A percentile compares a stretch with the other conserved stretches of the same genome.
phyloP scores from a whole-genome alignment of 441 rosid species.

The Erodium trifolium region DNA sequence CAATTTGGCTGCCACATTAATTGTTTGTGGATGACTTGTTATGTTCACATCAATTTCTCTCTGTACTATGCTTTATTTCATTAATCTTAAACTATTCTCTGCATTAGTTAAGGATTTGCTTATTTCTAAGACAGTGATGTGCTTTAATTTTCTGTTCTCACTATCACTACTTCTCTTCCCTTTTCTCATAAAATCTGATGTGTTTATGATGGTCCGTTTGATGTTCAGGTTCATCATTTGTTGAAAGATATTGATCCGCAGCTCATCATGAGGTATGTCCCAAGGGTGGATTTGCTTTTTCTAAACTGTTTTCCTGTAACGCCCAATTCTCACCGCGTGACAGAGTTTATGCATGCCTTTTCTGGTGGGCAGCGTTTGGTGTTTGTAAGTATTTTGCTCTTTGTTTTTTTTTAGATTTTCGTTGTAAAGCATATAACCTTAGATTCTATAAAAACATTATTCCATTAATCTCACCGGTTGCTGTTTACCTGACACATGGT shows the following conservation, averaged over 20 bases:
- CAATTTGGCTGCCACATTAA: neutral
- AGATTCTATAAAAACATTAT: neutral
- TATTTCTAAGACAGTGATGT: neutral
- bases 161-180: neutral
- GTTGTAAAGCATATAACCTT: neutral
- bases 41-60: neutral
- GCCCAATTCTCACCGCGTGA: slow-evolving; percentile 86
- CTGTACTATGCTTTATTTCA: neutral
- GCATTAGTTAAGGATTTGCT: neutral
- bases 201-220: slow-evolving; percentile 13
- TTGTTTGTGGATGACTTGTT: neutral
- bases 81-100: neutral
- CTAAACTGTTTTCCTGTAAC: slow-evolving; percentile 65
- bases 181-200: neutral
- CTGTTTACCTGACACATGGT: slow-evolving; percentile 15
- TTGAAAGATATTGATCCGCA: slow-evolving; percentile 52
- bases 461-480: neutral
- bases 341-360: slow-evolving; percentile 42
- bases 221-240: slow-evolving; percentile 49
- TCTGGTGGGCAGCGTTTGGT: slow-evolving; percentile 28
- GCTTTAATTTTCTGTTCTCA: neutral
- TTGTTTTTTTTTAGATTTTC: neutral
- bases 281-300: slow-evolving; percentile 35
- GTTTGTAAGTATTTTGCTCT: slow-evolving; percentile 47
- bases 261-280: slow-evolving; percentile 43